These are phyloP conservation scores for Skeletonema grethae DNA, from an alignment of 108 stramenopile species.

Conservation along the genomic window DNA sequence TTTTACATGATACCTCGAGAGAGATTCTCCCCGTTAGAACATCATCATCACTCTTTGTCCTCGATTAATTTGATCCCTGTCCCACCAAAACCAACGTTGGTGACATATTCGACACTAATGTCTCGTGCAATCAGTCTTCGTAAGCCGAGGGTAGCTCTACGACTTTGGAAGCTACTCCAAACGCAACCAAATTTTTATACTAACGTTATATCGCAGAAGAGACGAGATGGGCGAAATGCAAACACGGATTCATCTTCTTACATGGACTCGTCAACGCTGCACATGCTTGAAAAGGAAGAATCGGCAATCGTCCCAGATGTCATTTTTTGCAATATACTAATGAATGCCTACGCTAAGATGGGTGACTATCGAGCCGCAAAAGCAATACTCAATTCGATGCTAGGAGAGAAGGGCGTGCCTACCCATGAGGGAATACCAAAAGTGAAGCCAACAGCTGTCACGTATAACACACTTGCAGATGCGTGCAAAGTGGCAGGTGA, in stretches of 20 bases:
- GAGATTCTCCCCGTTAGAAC: slow-evolving; percentile 13
- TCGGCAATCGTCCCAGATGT: slow-evolving; percentile 67
- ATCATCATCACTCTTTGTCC: slow-evolving; percentile 10
- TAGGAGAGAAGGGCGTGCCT: slow-evolving; percentile 3
- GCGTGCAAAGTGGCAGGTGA: slow-evolving; percentile 81
- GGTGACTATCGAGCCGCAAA: slow-evolving; percentile 61
- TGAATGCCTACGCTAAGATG: slow-evolving; percentile 87
- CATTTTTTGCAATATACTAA: slow-evolving; percentile 83
- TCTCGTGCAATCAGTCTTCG: slow-evolving; percentile 75
- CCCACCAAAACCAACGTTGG: slow-evolving; percentile 71
- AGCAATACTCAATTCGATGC: slow-evolving; percentile 72
- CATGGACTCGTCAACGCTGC: slow-evolving; percentile 17
- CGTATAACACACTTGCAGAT: slow-evolving; percentile 84
- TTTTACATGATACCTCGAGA: slow-evolving; percentile 18
- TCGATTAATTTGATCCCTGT: slow-evolving; percentile 29
- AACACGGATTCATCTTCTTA: slow-evolving; percentile 9
- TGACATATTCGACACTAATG: slow-evolving; percentile 90
- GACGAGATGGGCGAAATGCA: slow-evolving; percentile 22
- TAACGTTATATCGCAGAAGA: slow-evolving; percentile 22
- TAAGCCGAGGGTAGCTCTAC: slow-evolving; percentile 77
- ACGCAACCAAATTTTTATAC: slow-evolving; percentile 61
- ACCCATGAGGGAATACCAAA: slow-evolving; percentile 52
- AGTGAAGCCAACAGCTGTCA: slow-evolving; percentile 70
- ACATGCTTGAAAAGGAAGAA: slow-evolving; percentile 33
- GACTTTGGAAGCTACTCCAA: slow-evolving; percentile 80